phyloP scores from a whole-genome alignment of 2,329 filamentous ascomycete genomes.

The Lachnellula cervina region DNA sequence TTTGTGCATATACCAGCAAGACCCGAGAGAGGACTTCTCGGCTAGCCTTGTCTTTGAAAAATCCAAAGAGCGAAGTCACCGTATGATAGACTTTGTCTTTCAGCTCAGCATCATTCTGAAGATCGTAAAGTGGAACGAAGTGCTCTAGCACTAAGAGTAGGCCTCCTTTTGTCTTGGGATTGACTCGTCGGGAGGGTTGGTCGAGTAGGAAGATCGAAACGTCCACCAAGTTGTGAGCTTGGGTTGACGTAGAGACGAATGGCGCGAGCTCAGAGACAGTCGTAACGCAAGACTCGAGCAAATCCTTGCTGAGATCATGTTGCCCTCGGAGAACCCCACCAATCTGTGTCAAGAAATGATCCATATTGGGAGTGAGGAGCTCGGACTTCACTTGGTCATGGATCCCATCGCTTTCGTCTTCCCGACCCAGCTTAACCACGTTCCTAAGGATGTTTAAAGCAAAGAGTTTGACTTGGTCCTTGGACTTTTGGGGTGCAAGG shows the following conservation, averaged over 20 bases:
- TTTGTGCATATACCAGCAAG: constrained; percentile 63
- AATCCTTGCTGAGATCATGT: constrained; percentile 57
- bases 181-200: constrained; percentile 80
- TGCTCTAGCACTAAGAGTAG: constrained; percentile 76
- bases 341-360: constrained; percentile 61
- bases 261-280: constrained; percentile 72
- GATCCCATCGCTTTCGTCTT: constrained; percentile 46
- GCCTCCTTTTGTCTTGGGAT: constrained; percentile 74
- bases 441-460: constrained; percentile 71
- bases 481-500: constrained; percentile 66
- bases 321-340: constrained; percentile 59
- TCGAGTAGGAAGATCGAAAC: constrained; percentile 77
- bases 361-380: constrained; percentile 52
- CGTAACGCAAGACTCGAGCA: constrained; percentile 75
- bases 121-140: constrained; percentile 65
- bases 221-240: constrained; percentile 72
- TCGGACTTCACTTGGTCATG: constrained; percentile 47
- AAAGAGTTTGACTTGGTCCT: constrained; percentile 82
- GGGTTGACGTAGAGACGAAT: constrained; percentile 60
- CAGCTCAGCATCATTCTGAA: constrained; percentile 51
- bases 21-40: constrained; percentile 70
- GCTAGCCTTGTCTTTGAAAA: constrained; percentile 78
- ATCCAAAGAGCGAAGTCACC: constrained; percentile 78
- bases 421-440: constrained; percentile 56
- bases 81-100: constrained; percentile 66